A percentile compares a stretch with the other conserved stretches of the same genome.
phyloP scores from a whole-genome alignment of 306 rosid species.

The Datisca glomerata region DNA sequence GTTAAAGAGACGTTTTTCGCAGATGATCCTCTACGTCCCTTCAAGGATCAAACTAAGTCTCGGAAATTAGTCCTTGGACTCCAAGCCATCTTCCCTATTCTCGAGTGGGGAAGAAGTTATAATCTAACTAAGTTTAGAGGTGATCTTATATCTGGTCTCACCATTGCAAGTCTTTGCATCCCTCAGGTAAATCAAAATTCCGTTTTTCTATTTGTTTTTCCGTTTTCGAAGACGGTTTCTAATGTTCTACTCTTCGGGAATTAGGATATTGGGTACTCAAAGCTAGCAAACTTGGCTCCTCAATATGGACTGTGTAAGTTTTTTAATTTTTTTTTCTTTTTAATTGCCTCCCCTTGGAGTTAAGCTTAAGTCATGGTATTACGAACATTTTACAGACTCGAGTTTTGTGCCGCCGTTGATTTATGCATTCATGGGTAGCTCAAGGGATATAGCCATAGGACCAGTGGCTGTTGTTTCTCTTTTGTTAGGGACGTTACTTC shows the following conservation, averaged over 20 bases:
- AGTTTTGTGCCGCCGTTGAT: conserved; percentile 94
- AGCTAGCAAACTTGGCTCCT: conserved; percentile 80
- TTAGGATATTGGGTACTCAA: conserved; percentile 88
- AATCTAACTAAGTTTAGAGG: conserved; percentile 61
- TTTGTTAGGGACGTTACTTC: conserved; percentile 74
- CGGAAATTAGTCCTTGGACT: conserved; percentile 53
- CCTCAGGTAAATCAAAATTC: conserved; percentile 57
- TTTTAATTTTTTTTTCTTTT: no score
- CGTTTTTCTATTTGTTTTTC: no score
- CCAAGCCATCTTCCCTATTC: conserved; percentile 72
- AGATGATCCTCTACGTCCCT: conserved; percentile 74
- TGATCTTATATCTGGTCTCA: conserved; percentile 73
- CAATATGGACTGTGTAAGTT: conserved; percentile 86
- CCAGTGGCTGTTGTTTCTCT: conserved; percentile 97
- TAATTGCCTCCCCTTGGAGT: conserved; percentile 12
- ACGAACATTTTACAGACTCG: conserved; percentile 45
- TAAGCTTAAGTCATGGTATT: no score
- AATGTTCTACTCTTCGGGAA: conserved; percentile 14
- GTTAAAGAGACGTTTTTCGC: conserved; percentile 78
- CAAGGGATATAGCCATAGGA: conserved; percentile 94
- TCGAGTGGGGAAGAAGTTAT: conserved; percentile 66
- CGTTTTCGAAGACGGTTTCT: no score
- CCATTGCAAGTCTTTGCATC: conserved; percentile 96
- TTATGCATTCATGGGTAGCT: conserved; percentile 93
- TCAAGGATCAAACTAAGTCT: conserved; percentile 67